Evolutionary conservation across 2,329 filamentous ascomycete species (phyloP), one percentile per base, ranked within the genome.

Genomic region (Orbilia oligospora): DNA sequence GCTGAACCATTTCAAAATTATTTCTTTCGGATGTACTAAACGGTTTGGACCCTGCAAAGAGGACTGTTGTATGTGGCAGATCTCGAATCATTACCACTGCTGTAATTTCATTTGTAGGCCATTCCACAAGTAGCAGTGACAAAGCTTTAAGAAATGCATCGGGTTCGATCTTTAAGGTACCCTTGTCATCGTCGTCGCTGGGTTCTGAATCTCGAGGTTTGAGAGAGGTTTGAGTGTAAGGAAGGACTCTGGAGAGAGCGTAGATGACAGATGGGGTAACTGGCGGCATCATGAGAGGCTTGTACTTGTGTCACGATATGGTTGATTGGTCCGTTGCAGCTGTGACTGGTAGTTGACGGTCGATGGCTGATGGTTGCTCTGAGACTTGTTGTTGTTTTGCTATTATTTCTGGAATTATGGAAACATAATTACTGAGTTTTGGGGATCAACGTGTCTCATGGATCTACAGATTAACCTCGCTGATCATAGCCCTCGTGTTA

Each of bases 211-310:
- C n/a, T 46, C 14, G 46, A 14, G 41, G 24, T 24, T 36, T 41
- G 30, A 36, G 3, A 16, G 56, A 16, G 10, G 20, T 55, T 48
- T 48, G 46, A 14, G 36, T 68, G 27, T 49, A 73, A n/a, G 63
- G 63, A 14, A 46, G 20, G 2, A 73, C 22, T 27, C 18, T 56
- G 8, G 70, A 66, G 20, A 73, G 41, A 20, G 70, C 70, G 61
- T 67, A 67, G 22, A 73, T 22, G 30, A 67, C 51, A 5, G 49
- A 36, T 1, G 22, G 46, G 6, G 24, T 67, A 51, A 61, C 22
- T 3, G 70, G 27, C 6, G 63, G 61, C 69, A 72, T 72, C 5
- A 6, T 49, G 30, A 24, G 8, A 6, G 27, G 27, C n/a, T n/a
- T n/a, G 6, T 30, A 6, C 6, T 30, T 30, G 27, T 30, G 27